Conservation (phyloP, 768 basidiomycete genomes). For the Tephrocybe rancida region DNA sequence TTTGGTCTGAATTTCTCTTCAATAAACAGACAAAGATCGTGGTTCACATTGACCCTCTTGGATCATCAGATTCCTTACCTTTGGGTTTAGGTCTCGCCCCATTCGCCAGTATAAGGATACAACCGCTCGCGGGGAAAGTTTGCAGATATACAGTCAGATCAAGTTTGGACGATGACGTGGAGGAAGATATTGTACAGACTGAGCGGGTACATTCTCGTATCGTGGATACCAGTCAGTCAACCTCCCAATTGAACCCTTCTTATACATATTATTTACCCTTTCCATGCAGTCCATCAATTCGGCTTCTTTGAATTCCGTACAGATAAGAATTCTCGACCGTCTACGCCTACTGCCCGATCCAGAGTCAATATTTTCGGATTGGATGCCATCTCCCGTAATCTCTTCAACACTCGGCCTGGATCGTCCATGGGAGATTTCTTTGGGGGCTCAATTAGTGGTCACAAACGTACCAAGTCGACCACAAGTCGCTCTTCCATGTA, state of each 20-base stretch:
- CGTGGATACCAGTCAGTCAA: slow-evolving; percentile 74
- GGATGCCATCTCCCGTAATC: slow-evolving; percentile 87
- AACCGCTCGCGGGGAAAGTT: slow-evolving; percentile 82
- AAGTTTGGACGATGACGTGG: slow-evolving; percentile 70
- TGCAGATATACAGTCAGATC: slow-evolving; percentile 80
- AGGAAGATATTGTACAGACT: slow-evolving; percentile 85
- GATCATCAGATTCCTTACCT: slow-evolving; percentile 75
- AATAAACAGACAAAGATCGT: slow-evolving; percentile 79
- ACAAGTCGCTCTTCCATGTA: slow-evolving; percentile 73
- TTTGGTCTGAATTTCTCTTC: slow-evolving; percentile 3
- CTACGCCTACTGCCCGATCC: slow-evolving; percentile 81
- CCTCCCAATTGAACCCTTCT: neutral
- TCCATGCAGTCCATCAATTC: slow-evolving; percentile 73
- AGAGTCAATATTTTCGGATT: slow-evolving; percentile 88
- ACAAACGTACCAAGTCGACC: slow-evolving; percentile 69
- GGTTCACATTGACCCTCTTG: slow-evolving; percentile 80
- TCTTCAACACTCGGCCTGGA: slow-evolving; percentile 75
- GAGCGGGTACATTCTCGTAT: slow-evolving; percentile 73
- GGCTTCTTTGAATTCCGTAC: slow-evolving; percentile 89
- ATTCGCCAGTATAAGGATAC: slow-evolving; percentile 78
- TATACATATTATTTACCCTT: slow-evolving; percentile 4
- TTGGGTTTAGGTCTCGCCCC: slow-evolving; percentile 73
- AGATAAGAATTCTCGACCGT: slow-evolving; percentile 70
- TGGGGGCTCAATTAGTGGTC: slow-evolving; percentile 68
- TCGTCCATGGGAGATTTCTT: slow-evolving; percentile 77